Conservation (phyloP, 2,329 filamentous ascomycete genomes). For the Colletotrichum tropicicola region DNA sequence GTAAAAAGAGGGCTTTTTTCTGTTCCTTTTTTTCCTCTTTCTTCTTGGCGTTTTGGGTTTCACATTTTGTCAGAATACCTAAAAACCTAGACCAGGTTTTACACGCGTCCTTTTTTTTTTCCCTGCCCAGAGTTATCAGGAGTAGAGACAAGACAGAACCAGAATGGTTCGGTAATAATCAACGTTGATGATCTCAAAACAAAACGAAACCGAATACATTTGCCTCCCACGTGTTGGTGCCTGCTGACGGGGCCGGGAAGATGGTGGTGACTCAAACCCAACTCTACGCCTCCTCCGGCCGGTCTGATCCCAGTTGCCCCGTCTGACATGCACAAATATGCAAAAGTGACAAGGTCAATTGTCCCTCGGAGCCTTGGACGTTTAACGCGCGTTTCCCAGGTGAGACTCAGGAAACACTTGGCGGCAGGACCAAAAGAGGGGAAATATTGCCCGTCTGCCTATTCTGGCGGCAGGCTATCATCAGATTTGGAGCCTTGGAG, state of each 20-base stretch:
- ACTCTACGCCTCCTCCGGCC: background rate
- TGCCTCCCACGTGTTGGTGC: background rate
- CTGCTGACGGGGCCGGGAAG: background rate
- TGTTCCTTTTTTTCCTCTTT: background rate
- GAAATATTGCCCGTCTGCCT: no score
- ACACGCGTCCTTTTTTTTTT: background rate
- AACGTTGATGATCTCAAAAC: background rate
- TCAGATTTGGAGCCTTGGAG: background rate
- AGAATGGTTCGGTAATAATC: background rate
- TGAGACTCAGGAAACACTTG: no score
- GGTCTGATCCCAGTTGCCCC: background rate
- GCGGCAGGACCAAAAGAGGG: no score
- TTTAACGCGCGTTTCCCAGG: no score
- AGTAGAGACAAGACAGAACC: background rate
- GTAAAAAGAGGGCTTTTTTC: background rate
- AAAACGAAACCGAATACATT: background rate
- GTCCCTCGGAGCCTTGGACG: background rate
- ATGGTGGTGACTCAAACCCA: background rate
- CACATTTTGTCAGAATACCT: slow-evolving; percentile 17
- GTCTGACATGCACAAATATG: slow-evolving; percentile 1
- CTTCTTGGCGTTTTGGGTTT: background rate
- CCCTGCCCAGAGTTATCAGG: background rate
- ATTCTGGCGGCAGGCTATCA: background rate
- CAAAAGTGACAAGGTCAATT: background rate
- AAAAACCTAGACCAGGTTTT: slow-evolving; percentile 7